phyloP scores from a whole-genome alignment of 352 stramenopile genomes.

The Halophytophthora polymorphica region DNA sequence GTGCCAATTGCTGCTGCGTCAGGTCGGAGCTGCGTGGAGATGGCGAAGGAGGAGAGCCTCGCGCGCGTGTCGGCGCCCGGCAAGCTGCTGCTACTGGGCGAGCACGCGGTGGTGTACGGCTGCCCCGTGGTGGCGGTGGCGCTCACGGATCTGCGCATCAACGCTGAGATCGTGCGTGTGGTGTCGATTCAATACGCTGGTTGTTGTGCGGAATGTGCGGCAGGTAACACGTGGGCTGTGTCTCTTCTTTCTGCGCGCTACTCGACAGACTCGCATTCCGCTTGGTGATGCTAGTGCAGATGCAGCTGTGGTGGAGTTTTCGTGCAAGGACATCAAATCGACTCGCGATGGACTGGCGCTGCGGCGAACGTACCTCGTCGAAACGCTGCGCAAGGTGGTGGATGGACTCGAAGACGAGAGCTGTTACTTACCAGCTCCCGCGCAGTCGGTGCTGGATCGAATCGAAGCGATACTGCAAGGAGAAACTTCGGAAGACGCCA shows the following conservation, averaged over 20 bases:
- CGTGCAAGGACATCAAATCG: constrained; percentile 53
- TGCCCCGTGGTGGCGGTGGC: constrained; percentile 78
- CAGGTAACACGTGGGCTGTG: neutral
- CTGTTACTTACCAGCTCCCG: constrained; percentile 52
- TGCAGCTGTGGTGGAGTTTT: constrained; percentile 28
- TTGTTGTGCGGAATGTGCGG: constrained; percentile 1
- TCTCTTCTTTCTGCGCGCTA: neutral
- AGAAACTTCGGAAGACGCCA: constrained; percentile 43
- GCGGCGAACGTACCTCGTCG: constrained; percentile 31
- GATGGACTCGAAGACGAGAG: constrained; percentile 30
- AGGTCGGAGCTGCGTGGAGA: constrained; percentile 2
- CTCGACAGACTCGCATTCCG: constrained; percentile 26
- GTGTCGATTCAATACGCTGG: constrained; percentile 1
- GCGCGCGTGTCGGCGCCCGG: constrained; percentile 73
- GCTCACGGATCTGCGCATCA: constrained; percentile 80
- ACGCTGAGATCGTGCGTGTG: constrained; percentile 69
- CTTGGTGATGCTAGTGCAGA: constrained; percentile 10
- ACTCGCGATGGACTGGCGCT: constrained; percentile 26
- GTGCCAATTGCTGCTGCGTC: too few relatives aligned
- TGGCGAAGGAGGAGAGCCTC: constrained; percentile 16
- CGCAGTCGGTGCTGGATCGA: constrained; percentile 31
- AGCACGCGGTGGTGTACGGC: constrained; percentile 89
- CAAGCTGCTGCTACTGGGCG: constrained; percentile 89
- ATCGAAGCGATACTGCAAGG: constrained; percentile 46
- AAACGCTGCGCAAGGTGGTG: constrained; percentile 30